Evolutionary conservation across 768 basidiomycete genomes (phyloP), one percentile per base, ranked within the genome.

Genomic region (Cystobasidium onofrii): DNA sequence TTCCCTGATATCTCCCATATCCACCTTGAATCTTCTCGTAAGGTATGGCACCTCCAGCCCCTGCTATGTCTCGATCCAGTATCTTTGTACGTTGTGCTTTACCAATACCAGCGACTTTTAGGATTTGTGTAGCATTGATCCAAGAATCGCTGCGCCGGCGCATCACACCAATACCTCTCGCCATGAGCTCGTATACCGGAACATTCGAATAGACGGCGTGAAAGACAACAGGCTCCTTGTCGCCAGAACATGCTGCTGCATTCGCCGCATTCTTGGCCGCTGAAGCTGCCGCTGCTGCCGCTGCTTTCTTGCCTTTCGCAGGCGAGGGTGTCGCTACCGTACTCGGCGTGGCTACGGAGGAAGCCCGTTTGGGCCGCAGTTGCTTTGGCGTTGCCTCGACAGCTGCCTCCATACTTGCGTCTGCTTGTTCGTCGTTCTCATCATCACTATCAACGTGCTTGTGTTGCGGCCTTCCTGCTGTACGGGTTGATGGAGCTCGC

Each of bases 91-190:
- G 86, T 54, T 89, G 87, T 0, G 93, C 93, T 82, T 99, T 99
- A 84, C 95, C 92, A 75, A 98, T 90, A 50, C 96, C 96, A 12
- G 95, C 94, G 44, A 99, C 95, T 83, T 99, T 99, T 77, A 99
- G 87, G 75, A 99, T 97, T 82, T 99, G 96, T 1, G 96, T 98
- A 78, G 96, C 96, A 84, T 99, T 99, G 76, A 99, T 90, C 81
- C 86, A 98, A 78, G 91, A 92, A 82, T 98, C 96, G 65, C 87
- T 87, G 78, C 93, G 88, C 80, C 96, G 85, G 65, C 95, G 88
- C 96, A 99, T 99, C 77, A 99, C 95, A 0, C 95, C 95, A 80
- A 97, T 97, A 44, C 94, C 94, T 77, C 96, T 89, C 92, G 97
- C 96, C 80, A 92, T 95, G 25, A 71, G 2, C 82, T 98, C 94